Conservation (phyloP, 306 rosid genomes). For the Trichosanthes truncata region DNA sequence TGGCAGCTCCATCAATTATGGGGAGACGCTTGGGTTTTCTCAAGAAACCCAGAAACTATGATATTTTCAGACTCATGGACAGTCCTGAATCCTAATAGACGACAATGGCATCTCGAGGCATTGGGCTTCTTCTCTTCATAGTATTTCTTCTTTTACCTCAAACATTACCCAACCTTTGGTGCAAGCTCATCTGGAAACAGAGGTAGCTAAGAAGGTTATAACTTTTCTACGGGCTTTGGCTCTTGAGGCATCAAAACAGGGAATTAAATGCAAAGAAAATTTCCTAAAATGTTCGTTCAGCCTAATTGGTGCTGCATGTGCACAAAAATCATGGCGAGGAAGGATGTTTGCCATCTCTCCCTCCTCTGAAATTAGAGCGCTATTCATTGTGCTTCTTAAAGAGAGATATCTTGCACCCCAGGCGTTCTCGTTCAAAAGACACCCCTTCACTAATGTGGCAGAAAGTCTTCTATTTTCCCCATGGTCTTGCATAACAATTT, state of each 20-base stretch:
- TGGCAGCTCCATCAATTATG: too few species aligned
- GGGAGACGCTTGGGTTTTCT: too few species aligned
- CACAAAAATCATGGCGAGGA: not conserved
- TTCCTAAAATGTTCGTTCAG: not conserved
- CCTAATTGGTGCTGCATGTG: not conserved
- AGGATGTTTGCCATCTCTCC: not conserved
- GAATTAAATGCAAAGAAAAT: not conserved
- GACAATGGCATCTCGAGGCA: too few species aligned
- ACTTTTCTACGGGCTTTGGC: not conserved
- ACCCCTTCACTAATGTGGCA: not conserved
- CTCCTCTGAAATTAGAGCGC: not conserved
- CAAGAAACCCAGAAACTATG: too few species aligned
- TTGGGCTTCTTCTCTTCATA: too few species aligned
- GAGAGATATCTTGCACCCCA: not conserved
- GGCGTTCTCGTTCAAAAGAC: not conserved
- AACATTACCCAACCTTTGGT: not conserved
- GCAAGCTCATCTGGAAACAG: not conserved
- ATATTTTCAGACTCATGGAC: too few species aligned
- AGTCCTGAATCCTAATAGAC: too few species aligned
- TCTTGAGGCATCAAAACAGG: not conserved
- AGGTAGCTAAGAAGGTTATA: not conserved
- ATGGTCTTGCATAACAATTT: not conserved
- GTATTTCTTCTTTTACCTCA: too few species aligned
- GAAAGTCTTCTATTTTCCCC: not conserved
- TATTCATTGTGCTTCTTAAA: not conserved